Conservation (phyloP, 257 asterid genomes). For the Solanum bukasovii region DNA sequence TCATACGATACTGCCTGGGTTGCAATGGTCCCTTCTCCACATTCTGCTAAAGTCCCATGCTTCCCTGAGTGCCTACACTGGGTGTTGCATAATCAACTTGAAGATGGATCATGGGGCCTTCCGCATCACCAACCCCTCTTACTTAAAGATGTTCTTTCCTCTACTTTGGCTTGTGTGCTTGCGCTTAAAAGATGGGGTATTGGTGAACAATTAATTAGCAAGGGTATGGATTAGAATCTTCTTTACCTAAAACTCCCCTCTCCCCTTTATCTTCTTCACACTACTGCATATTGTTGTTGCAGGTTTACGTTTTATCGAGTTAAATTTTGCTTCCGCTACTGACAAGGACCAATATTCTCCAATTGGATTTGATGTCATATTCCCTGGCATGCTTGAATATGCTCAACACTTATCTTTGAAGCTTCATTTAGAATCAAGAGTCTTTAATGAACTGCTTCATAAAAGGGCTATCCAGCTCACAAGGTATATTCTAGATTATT, state of each 20-base stretch:
- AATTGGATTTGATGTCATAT: slow-evolving; percentile 63
- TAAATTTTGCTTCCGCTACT: slow-evolving; percentile 36
- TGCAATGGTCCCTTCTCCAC: slow-evolving; percentile 91
- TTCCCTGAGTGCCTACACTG: slow-evolving; percentile 67
- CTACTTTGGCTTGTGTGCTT: slow-evolving; percentile 82
- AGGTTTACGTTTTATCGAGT: slow-evolving; percentile 60
- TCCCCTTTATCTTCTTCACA: not conserved
- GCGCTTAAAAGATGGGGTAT: slow-evolving; percentile 80
- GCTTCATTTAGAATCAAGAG: slow-evolving; percentile 41
- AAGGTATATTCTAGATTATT: slow-evolving; percentile 28
- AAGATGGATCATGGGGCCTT: slow-evolving; percentile 85
- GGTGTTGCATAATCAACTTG: slow-evolving; percentile 65
- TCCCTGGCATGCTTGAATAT: slow-evolving; percentile 74
- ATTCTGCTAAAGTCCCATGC: slow-evolving; percentile 43
- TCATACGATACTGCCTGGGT: slow-evolving; percentile 97
- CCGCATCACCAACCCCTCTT: slow-evolving; percentile 54
- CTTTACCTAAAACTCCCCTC: not conserved
- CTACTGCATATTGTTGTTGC: slow-evolving; percentile 5
- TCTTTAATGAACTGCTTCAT: slow-evolving; percentile 22
- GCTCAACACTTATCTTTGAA: slow-evolving; percentile 48
- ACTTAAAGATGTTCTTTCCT: slow-evolving; percentile 61
- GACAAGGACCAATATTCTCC: slow-evolving; percentile 50
- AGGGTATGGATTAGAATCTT: slow-evolving; percentile 18
- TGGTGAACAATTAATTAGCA: slow-evolving; percentile 49
- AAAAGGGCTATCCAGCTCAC: slow-evolving; percentile 63